Conservation (phyloP, 2,329 filamentous ascomycete species). For the Monilinia vaccinii-corymbosi region DNA sequence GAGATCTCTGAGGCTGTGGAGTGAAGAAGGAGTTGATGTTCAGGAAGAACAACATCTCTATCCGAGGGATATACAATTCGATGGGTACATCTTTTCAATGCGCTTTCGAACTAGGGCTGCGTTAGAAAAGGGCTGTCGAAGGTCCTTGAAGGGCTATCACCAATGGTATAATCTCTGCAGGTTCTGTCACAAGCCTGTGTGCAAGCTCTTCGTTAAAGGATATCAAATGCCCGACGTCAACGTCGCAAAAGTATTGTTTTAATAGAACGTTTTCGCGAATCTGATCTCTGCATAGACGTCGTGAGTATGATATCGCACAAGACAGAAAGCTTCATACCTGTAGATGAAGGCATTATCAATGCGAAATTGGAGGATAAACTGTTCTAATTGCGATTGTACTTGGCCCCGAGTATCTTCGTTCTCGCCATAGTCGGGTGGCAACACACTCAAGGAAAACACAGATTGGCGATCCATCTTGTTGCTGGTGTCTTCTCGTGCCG, state of each 20-base stretch:
- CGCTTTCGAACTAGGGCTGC: constrained; percentile 67
- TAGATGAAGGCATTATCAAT: constrained; percentile 94
- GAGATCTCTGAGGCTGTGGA: constrained; percentile 85
- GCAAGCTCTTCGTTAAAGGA: constrained; percentile 94
- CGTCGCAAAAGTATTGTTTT: constrained; percentile 91
- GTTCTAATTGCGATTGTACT: constrained; percentile 70
- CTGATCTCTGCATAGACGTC: constrained; percentile 60
- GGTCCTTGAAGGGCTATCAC: constrained; percentile 40
- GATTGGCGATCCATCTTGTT: constrained; percentile 73
- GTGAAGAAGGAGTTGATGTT: constrained; percentile 91
- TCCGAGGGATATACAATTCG: constrained; percentile 82
- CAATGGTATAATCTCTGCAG: constrained; percentile 83
- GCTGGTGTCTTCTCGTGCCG: neutral
- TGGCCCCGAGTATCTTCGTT: constrained; percentile 57
- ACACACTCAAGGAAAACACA: constrained; percentile 77
- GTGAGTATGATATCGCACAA: constrained; percentile 26
- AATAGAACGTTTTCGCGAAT: constrained; percentile 88
- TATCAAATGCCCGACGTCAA: constrained; percentile 92
- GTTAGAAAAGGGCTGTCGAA: neutral
- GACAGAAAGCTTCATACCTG: constrained; percentile 47
- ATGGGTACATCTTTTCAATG: constrained; percentile 83
- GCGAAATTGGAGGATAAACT: constrained; percentile 89
- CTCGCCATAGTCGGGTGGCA: constrained; percentile 56
- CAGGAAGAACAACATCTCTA: constrained; percentile 58
- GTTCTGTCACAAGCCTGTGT: constrained; percentile 79